Conservation (phyloP, 2,329 filamentous ascomycete species). For the Colletotrichum melonis region DNA sequence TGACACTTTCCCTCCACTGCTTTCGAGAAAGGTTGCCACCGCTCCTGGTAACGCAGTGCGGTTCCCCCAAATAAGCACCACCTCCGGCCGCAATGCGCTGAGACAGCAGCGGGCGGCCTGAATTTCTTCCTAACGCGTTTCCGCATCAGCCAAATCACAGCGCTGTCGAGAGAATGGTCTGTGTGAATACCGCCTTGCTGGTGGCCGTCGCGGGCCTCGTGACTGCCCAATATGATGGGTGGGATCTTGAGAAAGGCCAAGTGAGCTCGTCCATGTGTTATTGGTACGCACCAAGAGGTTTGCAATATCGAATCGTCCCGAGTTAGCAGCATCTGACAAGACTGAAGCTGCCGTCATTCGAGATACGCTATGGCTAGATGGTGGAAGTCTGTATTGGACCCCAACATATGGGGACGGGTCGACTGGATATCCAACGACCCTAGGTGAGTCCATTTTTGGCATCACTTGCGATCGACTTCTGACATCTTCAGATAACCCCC, state of each 20-base stretch:
- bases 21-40: neutral
- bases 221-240: constrained; percentile 58
- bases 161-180: neutral
- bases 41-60: neutral
- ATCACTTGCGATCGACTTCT: constrained; percentile 21
- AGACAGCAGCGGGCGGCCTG: neutral
- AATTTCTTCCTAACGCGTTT: neutral
- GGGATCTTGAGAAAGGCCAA: constrained; percentile 56
- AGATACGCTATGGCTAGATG: constrained; percentile 75
- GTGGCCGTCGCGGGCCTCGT: constrained; percentile 43
- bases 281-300: constrained; percentile 63
- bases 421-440: constrained; percentile 52
- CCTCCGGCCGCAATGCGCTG: constrained; percentile 7
- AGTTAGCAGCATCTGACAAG: neutral
- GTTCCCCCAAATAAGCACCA: constrained; percentile 9
- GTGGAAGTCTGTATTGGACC: constrained; percentile 67
- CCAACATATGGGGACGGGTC: constrained; percentile 51
- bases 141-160: neutral
- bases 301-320: neutral
- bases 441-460: constrained; percentile 52
- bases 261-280: constrained; percentile 69
- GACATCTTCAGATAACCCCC: constrained; percentile 58
- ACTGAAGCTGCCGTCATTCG: constrained; percentile 64
- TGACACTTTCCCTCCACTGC: neutral
- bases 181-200: constrained; percentile 38